Evolutionary conservation across 176 grass and related monocot species (phyloP).

Genomic region (Stipa capillata): DNA sequence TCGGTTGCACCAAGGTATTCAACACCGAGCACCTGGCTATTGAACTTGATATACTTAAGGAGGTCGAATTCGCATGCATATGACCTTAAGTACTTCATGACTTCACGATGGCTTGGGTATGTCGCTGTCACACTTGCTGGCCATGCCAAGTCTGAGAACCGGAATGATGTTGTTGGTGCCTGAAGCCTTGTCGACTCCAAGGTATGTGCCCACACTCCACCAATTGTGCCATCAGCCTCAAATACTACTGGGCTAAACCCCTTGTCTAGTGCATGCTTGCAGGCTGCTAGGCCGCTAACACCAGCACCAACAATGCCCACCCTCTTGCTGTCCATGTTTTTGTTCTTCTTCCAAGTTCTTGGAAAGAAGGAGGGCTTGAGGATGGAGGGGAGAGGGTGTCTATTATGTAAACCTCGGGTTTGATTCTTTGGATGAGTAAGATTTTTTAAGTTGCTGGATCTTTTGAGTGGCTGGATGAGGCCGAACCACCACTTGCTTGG

Average conservation of each 20-base stretch:
- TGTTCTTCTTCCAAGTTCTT: constrained; percentile 3
- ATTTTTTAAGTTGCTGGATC: constrained; percentile 26
- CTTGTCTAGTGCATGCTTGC: constrained; percentile 64
- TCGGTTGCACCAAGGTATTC: constrained; percentile 51
- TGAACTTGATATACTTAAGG: constrained; percentile 61
- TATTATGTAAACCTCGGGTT: not conserved
- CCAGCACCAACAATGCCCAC: constrained; percentile 74
- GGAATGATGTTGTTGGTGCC: constrained; percentile 35
- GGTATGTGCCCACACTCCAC: constrained; percentile 72
- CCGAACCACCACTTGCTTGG: constrained; percentile 25
- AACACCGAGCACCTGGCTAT: constrained; percentile 52
- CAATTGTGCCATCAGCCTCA: constrained; percentile 48
- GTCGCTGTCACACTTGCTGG: constrained; percentile 32
- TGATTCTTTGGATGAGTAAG: constrained; percentile 13
- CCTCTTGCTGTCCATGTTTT: constrained; percentile 36
- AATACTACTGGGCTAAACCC: constrained; percentile 62
- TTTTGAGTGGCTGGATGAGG: constrained; percentile 26
- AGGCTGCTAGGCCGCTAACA: constrained; percentile 73
- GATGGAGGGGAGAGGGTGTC: not conserved
- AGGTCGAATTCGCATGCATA: constrained; percentile 57
- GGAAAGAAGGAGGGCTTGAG: not conserved
- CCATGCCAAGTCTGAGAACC: constrained; percentile 73
- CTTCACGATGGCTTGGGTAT: constrained; percentile 44
- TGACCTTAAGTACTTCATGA: constrained; percentile 64
- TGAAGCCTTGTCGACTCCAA: constrained; percentile 72